Evolutionary conservation across 2,329 filamentous ascomycete species (phyloP), one percentile per base, ranked within the genome.

Genomic region (Colletotrichum brevisporum): DNA sequence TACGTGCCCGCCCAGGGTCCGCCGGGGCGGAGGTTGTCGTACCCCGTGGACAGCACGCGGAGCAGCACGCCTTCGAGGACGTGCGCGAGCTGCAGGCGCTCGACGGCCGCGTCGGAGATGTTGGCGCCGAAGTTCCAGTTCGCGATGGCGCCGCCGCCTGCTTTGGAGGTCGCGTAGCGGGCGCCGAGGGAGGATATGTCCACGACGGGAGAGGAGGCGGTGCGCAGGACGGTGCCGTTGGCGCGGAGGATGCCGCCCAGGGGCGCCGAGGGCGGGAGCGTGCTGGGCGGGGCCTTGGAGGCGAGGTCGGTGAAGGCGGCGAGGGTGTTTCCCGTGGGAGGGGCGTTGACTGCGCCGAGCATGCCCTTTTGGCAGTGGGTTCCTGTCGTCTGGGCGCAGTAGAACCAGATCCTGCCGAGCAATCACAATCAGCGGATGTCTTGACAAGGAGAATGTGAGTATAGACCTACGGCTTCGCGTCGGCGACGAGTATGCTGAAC

Each of bases 331-430:
- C 80, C 79, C 2, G 72, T 66, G 0, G 68, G 39, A 0, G 76
- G 72, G n/a, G 79, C 79, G 72, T 87, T 87, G 71, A 86, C 82
- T 48, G 82, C 80, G 62, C 83, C 82, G 18, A 83, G 79, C 84
- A 86, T 86, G 45, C 84, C 84, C 2, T 74, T 71, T 54, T 81
- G 78, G 71, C 79, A 81, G 65, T 80, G 78, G 2, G 74, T 75
- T 27, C 75, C 75, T 6, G 64, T 72, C 0, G 76, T 75, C 67
- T 81, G 79, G 21, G 75, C 79, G 69, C 79, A 80, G 74, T 81
- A 81, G 71, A 81, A 82, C 78, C 78, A 81, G 50, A 80, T 72
- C 15, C 54, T 57, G 4, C 21, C 21, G 21, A 24, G 21, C 2
- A 24, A 56, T 31, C 36, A 36, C 21, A 31, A 31, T 31, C 27